Conservation (phyloP, 2,329 filamentous ascomycete genomes). For the Pleoardoris graminearum region DNA sequence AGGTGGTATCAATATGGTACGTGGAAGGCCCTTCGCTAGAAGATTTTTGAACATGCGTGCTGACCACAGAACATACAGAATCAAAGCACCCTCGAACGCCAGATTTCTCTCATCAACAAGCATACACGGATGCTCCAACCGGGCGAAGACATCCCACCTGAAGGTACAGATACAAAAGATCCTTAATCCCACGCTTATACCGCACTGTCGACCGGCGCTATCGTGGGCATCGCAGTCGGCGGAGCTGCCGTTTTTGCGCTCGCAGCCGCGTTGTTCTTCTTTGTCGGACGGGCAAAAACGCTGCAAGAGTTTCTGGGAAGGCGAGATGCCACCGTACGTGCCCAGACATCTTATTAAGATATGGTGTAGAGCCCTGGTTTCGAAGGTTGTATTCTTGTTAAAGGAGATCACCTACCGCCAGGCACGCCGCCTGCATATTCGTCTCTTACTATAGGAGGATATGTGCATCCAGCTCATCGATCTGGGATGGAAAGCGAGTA, state of each 20-base stretch:
- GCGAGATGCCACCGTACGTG: background rate
- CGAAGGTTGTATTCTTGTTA: background rate
- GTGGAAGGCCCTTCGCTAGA: conserved; percentile 45
- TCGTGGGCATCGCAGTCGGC: conserved; percentile 60
- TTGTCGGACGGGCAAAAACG: conserved; percentile 13
- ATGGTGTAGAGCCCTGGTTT: background rate
- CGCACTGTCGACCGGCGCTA: conserved; percentile 36
- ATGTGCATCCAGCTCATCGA: background rate
- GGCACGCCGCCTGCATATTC: background rate
- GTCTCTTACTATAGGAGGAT: background rate
- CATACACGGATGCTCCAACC: conserved; percentile 21
- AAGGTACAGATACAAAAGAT: conserved; percentile 1
- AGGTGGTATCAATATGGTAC: conserved; percentile 69
- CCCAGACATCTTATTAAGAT: background rate
- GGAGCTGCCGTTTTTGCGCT: conserved; percentile 37
- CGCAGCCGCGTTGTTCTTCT: conserved; percentile 16
- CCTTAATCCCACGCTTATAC: background rate
- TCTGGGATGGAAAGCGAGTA: background rate
- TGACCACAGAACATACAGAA: conserved; percentile 7
- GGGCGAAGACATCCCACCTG: conserved; percentile 18
- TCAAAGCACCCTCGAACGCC: conserved; percentile 9
- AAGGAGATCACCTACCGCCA: background rate
- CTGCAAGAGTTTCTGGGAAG: conserved; percentile 9
- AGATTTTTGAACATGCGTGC: background rate
- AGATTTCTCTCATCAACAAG: conserved; percentile 10